phyloP scores from a whole-genome alignment of 2,329 filamentous ascomycete genomes.

The Arachnopeziza araneosa region DNA sequence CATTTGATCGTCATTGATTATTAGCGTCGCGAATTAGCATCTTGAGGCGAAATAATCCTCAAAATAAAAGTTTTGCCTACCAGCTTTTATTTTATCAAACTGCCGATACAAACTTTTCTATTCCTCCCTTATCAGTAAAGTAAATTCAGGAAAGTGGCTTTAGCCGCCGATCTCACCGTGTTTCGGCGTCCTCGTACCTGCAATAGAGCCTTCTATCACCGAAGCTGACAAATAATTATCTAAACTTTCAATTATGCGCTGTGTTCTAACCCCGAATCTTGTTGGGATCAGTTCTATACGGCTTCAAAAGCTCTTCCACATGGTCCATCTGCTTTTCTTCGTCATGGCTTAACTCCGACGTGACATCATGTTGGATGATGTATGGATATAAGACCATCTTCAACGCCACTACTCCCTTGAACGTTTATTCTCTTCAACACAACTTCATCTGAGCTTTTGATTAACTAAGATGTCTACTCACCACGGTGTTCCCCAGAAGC shows the following conservation, averaged over 20 bases:
- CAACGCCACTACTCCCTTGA: background rate
- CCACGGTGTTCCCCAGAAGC: slow-evolving; percentile 12
- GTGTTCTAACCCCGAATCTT: no score
- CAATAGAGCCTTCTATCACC: background rate
- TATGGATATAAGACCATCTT: background rate
- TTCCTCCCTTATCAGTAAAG: background rate
- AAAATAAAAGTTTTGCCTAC: background rate
- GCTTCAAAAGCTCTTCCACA: no score
- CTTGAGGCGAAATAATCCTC: background rate
- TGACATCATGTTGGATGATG: slow-evolving; percentile 9
- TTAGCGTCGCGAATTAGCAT: background rate
- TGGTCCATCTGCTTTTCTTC: background rate
- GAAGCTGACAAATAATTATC: background rate
- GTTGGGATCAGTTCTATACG: no score
- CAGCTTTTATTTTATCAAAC: background rate
- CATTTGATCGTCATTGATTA: background rate
- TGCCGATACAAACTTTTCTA: background rate
- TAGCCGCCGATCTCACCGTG: background rate
- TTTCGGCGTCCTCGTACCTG: background rate
- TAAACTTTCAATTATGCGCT: background rate
- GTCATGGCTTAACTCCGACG: background rate
- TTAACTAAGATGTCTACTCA: slow-evolving; percentile 17
- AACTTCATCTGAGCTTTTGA: background rate
- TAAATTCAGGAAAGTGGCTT: background rate
- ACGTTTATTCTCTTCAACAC: background rate